Conservation (phyloP, 805 yeast species). For the Spathaspora girioi region DNA sequence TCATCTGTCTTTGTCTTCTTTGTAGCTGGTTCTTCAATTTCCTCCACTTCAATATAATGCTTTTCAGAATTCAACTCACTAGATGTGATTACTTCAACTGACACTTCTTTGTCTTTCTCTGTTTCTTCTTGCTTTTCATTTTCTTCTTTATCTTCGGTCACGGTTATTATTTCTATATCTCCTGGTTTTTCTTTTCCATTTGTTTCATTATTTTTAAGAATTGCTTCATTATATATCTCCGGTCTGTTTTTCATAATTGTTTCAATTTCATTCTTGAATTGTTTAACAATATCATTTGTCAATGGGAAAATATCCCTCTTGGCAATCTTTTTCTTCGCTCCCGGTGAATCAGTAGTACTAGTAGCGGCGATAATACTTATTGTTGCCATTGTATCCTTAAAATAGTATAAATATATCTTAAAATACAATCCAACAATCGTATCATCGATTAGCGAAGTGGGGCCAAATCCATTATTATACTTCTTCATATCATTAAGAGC, state of each 20-base stretch:
- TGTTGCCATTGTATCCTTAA: conserved; percentile 4
- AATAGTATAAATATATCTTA: conserved; percentile 35
- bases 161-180: not conserved
- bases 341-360: conserved; percentile 21
- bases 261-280: conserved; percentile 28
- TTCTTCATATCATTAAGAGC: conserved; percentile 61
- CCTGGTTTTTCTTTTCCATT: not conserved
- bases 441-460: conserved; percentile 74
- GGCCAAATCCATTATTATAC: conserved; percentile 77
- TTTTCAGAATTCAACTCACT: not conserved
- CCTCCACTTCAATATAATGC: not conserved
- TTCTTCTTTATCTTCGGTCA: not conserved
- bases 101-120: not conserved
- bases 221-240: conserved; percentile 25
- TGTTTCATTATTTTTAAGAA: not conserved
- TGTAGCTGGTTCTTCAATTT: not conserved
- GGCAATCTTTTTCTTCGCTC: conserved; percentile 36
- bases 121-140: not conserved
- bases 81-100: not conserved
- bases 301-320: conserved; percentile 41
- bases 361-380: not conserved
- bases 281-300: conserved; percentile 30
- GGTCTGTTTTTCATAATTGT: conserved; percentile 26
- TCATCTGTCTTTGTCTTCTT: not conserved
- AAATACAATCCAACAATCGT: conserved; percentile 61